Base-by-base conservation (phyloP, 257 asterid species). In the Solanum tarapatanum region DNA sequence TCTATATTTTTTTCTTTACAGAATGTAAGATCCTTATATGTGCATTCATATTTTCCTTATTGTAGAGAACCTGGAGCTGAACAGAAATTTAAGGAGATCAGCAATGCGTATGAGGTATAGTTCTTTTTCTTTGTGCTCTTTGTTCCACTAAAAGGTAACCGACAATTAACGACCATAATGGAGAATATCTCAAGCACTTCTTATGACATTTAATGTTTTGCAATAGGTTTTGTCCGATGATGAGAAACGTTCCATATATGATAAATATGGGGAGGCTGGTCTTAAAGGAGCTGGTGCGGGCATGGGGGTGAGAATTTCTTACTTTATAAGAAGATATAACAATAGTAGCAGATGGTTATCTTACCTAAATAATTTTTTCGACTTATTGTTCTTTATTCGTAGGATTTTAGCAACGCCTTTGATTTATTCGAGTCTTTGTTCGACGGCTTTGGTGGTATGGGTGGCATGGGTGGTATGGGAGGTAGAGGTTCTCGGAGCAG, bases 381-480 rank as follows among this genome's bases (percentile, higher is more conserved):
- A 75, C 37, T 74, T 90, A 69, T 6, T 84, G 85, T 76, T 87
- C 87, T 30, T 69, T 70, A 69, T 43, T 85, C 36, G 58, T 91
- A 96, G 99, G 99, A 97, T 93, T 96, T 93, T 93, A 95, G 98
- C 97, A 97, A 97, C 85, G 98, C 99, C 7, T 96, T 96, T 39
- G 99, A 97, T 89, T 88, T 97, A 87, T 97, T 97, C 14, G 99
- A 97, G 90, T 92, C 98, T 39, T 77, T 97, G 82, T 97, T 97
- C 41, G 98, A 96, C 87, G 97, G 98, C 88, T 89, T 96, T 89
- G 98, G 98, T 13, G 96, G 98, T 11, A 94, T 95, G 98, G 98
- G 98, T 11, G 96, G 96, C 30, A 94, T 93, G 97, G 97, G 98
- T 51, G 97, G 98, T 60, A 92, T 91, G 93, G 98, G 99, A 73